A percentile compares a stretch with the other conserved stretches of the same genome.
phyloP scores from a whole-genome alignment of 495 filamentous ascomycete genomes.

The Immersiella caudata region DNA sequence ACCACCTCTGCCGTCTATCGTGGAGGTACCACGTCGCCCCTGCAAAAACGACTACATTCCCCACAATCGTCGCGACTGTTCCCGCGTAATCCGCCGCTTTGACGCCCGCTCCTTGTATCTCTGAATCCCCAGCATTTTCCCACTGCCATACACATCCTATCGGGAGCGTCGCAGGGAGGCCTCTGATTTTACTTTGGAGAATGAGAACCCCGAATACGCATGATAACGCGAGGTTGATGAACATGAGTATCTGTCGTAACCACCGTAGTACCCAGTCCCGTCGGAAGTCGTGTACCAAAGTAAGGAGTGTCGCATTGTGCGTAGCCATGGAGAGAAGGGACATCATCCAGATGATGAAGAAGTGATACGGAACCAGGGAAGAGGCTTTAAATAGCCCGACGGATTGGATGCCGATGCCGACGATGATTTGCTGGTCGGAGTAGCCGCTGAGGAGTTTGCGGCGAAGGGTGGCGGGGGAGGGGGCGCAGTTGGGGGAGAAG shows the following conservation, averaged over 20 bases:
- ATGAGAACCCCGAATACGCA: slow-evolving; percentile 54
- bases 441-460: slow-evolving; percentile 61
- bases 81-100: slow-evolving; percentile 49
- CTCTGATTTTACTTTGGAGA: slow-evolving; percentile 48
- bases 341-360: slow-evolving; percentile 66
- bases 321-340: slow-evolving; percentile 60
- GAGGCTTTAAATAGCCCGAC: slow-evolving; percentile 54
- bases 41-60: slow-evolving; percentile 53
- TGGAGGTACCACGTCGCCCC: slow-evolving; percentile 61
- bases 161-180: slow-evolving; percentile 53
- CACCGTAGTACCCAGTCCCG: slow-evolving; percentile 63
- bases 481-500: slow-evolving; percentile 27
- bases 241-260: slow-evolving; percentile 62
- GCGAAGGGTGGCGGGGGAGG: slow-evolving; percentile 46
- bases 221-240: slow-evolving; percentile 57
- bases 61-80: slow-evolving; percentile 56
- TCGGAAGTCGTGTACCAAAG: slow-evolving; percentile 61
- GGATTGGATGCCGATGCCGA: slow-evolving; percentile 60
- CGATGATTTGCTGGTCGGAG: slow-evolving; percentile 64
- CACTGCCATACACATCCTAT: slow-evolving; percentile 53
- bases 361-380: slow-evolving; percentile 60
- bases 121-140: slow-evolving; percentile 31
- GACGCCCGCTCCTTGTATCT: slow-evolving; percentile 29
- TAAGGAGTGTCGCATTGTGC: slow-evolving; percentile 58
- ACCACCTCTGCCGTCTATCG: slow-evolving; percentile 46